Evolutionary conservation across 2,329 filamentous ascomycete genomes (phyloP).

Genomic region (Sclerotinia trifoliorum): DNA sequence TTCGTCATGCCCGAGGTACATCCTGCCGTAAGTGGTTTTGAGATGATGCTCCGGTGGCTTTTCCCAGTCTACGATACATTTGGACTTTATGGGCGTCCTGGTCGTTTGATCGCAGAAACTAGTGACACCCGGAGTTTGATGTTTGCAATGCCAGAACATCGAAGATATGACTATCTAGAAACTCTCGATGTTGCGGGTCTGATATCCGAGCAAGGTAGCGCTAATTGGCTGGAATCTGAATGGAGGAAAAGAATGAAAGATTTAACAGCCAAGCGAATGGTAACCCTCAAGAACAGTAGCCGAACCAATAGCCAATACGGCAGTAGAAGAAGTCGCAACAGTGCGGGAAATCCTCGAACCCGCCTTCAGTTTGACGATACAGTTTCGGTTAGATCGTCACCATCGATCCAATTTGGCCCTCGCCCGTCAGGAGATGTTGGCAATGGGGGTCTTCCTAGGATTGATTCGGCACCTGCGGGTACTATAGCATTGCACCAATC

Average conservation of each 20-base stretch:
- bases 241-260: slow-evolving; percentile 92
- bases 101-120: slow-evolving; percentile 80
- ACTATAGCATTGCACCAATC: slow-evolving; percentile 33
- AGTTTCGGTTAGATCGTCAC: slow-evolving; percentile 51
- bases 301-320: slow-evolving; percentile 48
- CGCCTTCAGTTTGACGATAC: slow-evolving; percentile 59
- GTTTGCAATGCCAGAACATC: slow-evolving; percentile 94
- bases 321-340: slow-evolving; percentile 56
- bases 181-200: slow-evolving; percentile 78
- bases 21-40: slow-evolving; percentile 89
- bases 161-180: slow-evolving; percentile 87
- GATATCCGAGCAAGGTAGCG: slow-evolving; percentile 74
- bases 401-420: slow-evolving; percentile 44
- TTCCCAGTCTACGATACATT: slow-evolving; percentile 96
- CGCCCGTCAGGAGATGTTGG: slow-evolving; percentile 27
- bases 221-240: slow-evolving; percentile 77
- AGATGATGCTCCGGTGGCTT: slow-evolving; percentile 89
- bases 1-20: slow-evolving; percentile 97
- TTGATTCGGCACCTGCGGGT: slow-evolving; percentile 52
- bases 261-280: slow-evolving; percentile 76
- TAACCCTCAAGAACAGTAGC: slow-evolving; percentile 51
- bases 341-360: slow-evolving; percentile 49
- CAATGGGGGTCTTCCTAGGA: slow-evolving; percentile 40
- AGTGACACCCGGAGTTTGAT: slow-evolving; percentile 87
- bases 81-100: slow-evolving; percentile 84